Percentiles rank a stretch among this genome's conserved stretches.
phyloP scores from a whole-genome alignment of 495 filamentous ascomycete species.

The Neurospora sp. region DNA sequence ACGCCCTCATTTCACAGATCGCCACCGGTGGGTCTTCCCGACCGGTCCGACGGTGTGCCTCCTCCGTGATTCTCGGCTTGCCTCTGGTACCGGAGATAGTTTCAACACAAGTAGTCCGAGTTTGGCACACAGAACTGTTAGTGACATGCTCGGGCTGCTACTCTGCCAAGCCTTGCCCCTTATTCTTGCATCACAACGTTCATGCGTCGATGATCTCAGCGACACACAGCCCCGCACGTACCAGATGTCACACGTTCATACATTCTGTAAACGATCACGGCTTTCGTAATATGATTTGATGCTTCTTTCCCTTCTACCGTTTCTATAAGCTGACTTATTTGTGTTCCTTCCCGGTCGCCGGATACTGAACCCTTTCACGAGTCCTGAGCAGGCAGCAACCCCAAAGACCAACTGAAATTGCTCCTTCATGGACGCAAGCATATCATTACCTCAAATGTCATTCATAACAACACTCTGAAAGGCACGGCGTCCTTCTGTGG shows the following conservation, averaged over 20 bases:
- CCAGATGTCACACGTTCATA: background rate
- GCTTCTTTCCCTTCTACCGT: background rate
- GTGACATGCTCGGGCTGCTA: background rate
- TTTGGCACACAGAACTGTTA: background rate
- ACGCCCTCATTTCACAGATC: background rate
- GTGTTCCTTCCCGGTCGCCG: background rate
- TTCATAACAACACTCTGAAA: background rate
- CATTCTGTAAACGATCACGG: background rate
- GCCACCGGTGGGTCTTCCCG: background rate
- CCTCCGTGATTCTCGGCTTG: background rate
- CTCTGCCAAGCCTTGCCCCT: background rate
- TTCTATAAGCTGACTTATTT: background rate
- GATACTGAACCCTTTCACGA: background rate
- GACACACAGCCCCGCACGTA: background rate
- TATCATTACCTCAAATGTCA: background rate
- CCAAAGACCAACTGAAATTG: background rate
- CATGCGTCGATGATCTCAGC: background rate
- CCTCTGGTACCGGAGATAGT: background rate
- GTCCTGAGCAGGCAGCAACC: background rate
- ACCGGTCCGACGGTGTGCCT: background rate
- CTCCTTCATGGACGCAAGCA: background rate
- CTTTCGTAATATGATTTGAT: background rate
- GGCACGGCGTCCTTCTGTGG: background rate
- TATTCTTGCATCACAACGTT: background rate
- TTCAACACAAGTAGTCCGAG: background rate